Base-by-base conservation (phyloP, 352 stramenopile genomes). In the Phytophthora rubi region DNA sequence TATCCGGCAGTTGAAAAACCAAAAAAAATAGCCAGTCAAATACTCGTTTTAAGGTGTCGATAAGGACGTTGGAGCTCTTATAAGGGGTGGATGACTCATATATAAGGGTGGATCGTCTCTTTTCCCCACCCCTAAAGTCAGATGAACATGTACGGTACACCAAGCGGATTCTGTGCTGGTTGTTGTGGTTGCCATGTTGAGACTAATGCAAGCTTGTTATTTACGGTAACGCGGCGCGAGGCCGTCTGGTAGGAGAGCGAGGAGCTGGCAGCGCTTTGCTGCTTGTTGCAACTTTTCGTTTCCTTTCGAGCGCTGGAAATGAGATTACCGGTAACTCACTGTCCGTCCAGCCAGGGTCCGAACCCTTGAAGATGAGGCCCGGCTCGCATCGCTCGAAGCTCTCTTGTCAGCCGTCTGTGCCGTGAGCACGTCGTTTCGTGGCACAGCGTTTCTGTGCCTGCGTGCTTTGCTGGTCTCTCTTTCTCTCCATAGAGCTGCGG, bases 61-160 rank as follows among this genome's bases (percentile, higher is more conserved):
- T 23, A 39, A 62, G 18, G 23, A 21, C 42, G 16, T 21, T 59
- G 9, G 12, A 3, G 56, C 60, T 62, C 49, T 61, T 53, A 62
- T 51, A 62, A 55, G 6, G 32, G 42, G 51, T 47, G n/a, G 0
- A 3, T 0, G n/a, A 30, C 28, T 0, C 45, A 12, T 62, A 66
- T 62, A 70, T 65, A 53, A 53, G 44, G 7, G 44, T 54, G 15
- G 6, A n/a, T 15, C 7, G 23, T 2, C 42, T 26, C n/a, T 54
- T 23, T 60, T 59, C 61, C 62, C 61, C 58, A 75, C 56, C 60
- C 71, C 71, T 49, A 68, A 68, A 75, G 70, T 55, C 70, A 77
- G 70, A 70, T 60, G 65, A 15, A 52, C 56, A 67, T 3, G 12
- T 44, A 58, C 45, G 54, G 63, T 59, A 48, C 48, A 39, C 15